Percentiles rank a stretch among this genome's conserved stretches.
Conservation (phyloP, 805 yeast species). For the Yarrowia bubula region DNA sequence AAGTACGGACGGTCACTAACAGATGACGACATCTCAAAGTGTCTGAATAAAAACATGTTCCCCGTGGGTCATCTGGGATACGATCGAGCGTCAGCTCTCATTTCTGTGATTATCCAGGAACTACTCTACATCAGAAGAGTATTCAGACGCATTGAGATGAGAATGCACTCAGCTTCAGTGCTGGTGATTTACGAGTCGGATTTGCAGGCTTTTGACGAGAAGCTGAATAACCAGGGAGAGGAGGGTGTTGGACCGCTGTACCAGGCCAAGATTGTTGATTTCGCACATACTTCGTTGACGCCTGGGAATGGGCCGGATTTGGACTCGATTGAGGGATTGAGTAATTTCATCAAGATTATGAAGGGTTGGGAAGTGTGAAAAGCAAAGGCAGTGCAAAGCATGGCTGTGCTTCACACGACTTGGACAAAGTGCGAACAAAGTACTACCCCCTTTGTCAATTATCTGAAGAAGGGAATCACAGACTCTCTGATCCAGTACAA, state of each 20-base stretch:
- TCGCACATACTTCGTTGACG: constrained; percentile 75
- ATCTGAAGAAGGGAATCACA: no score
- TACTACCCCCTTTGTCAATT: no score
- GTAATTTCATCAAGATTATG: constrained; percentile 48
- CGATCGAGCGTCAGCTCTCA: constrained; percentile 40
- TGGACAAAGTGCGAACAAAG: no score
- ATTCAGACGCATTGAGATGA: constrained; percentile 57
- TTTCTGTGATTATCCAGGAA: constrained; percentile 53
- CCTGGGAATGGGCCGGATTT: constrained; percentile 71
- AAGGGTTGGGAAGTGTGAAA: neutral
- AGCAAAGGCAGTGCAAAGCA: neutral
- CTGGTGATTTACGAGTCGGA: constrained; percentile 75
- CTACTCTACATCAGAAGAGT: constrained; percentile 66
- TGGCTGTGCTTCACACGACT: no score
- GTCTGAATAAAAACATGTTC: constrained; percentile 21
- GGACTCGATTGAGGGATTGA: constrained; percentile 67
- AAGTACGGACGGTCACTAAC: constrained; percentile 63
- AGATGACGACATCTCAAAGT: neutral
- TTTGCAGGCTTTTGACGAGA: constrained; percentile 48
- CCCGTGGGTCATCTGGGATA: constrained; percentile 29
- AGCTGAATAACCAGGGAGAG: constrained; percentile 36
- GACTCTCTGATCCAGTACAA: no score
- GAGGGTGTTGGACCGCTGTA: constrained; percentile 47
- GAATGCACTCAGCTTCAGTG: constrained; percentile 70
- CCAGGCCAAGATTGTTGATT: constrained; percentile 71